A percentile compares a stretch with the other conserved stretches of the same genome.
Evolutionary conservation across 345 rosid genomes (phyloP).

Genomic region (Cardamine occulta): DNA sequence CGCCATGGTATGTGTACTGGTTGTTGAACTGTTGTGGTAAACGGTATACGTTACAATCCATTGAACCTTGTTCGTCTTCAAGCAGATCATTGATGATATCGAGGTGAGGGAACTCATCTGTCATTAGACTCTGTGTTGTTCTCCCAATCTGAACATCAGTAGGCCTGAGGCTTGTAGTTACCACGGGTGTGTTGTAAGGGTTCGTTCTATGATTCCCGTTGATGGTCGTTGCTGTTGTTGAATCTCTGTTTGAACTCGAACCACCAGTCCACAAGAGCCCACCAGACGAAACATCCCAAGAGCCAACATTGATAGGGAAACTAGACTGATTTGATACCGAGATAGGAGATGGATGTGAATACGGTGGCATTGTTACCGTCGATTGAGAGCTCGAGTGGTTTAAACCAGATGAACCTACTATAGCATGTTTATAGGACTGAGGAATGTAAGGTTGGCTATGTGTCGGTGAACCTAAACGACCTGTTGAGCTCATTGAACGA

Average conservation of each 20-base stretch:
- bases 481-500: conserved; percentile 82
- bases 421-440: conserved; percentile 81
- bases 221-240: conserved; percentile 24
- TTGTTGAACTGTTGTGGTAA: conserved; percentile 53
- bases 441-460: conserved; percentile 61
- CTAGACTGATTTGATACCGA: conserved; percentile 50
- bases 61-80: conserved; percentile 69
- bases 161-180: not conserved
- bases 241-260: conserved; percentile 50
- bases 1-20: conserved; percentile 56
- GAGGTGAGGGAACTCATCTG: conserved; percentile 90
- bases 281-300: conserved; percentile 48
- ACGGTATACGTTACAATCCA: conserved; percentile 44
- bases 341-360: conserved; percentile 50
- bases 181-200: conserved; percentile 47
- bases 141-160: conserved; percentile 42
- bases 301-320: conserved; percentile 52
- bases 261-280: conserved; percentile 60
- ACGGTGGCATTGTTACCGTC: conserved; percentile 52
- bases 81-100: conserved; percentile 94
- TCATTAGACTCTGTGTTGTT: conserved; percentile 53
- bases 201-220: conserved; percentile 13
- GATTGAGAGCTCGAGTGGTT: conserved; percentile 50
- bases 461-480: conserved; percentile 63
- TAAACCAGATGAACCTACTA: conserved; percentile 50